Conservation (phyloP, 148 eudicot species). For the Cornus suecica region DNA sequence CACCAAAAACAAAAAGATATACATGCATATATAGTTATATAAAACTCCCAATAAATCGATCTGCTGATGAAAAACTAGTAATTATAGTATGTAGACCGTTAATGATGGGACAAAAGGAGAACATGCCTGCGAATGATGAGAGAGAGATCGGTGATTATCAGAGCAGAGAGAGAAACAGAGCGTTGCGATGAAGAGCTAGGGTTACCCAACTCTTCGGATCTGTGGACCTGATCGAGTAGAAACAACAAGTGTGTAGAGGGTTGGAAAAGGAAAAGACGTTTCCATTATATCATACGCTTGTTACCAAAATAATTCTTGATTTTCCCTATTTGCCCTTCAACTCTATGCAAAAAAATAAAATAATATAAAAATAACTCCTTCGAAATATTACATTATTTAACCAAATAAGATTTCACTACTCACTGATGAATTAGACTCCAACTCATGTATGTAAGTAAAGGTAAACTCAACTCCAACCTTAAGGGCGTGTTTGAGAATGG, state of each 20-base stretch:
- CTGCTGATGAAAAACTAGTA: background rate
- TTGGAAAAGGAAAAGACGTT: background rate
- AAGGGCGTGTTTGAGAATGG: too few species aligned
- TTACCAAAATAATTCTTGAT: too few species aligned
- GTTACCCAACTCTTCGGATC: slow-evolving; percentile 31
- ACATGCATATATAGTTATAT: background rate
- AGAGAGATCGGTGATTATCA: slow-evolving; percentile 3
- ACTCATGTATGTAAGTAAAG: too few species aligned
- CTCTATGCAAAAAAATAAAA: too few species aligned
- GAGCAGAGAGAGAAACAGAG: background rate
- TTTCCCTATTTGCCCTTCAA: too few species aligned
- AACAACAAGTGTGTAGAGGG: background rate
- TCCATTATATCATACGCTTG: background rate
- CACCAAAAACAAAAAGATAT: background rate
- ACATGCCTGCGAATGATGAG: background rate
- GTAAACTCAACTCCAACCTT: too few species aligned
- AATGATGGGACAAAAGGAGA: background rate
- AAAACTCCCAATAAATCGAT: background rate
- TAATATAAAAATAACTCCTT: too few species aligned
- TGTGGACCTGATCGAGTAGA: slow-evolving; percentile 27
- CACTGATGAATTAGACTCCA: too few species aligned
- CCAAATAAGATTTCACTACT: too few species aligned
- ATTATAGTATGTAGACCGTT: background rate
- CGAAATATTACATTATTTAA: too few species aligned
- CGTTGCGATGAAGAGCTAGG: background rate